Percentiles rank a stretch among this genome's conserved stretches.
These are phyloP conservation scores for Petunia hybrid DNA, from an alignment of 305 asterid species.

Conservation along the genomic window DNA sequence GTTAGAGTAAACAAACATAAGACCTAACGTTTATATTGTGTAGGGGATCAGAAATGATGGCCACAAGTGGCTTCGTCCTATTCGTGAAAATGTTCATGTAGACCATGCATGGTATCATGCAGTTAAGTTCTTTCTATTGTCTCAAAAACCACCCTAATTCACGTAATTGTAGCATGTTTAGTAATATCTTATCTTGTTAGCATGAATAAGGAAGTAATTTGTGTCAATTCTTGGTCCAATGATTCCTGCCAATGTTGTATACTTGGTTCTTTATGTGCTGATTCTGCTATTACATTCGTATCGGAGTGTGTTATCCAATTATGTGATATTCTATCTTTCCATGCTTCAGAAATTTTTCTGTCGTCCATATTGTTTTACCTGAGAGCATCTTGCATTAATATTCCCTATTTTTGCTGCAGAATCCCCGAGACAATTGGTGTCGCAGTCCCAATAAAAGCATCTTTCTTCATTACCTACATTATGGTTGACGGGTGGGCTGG, in stretches of 20 bases:
- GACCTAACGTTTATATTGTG: not conserved
- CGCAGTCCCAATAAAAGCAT: slow-evolving; percentile 93
- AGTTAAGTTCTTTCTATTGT: slow-evolving; percentile 7
- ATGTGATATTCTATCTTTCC: slow-evolving; percentile 17
- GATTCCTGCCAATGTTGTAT: not conserved
- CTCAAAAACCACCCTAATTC: slow-evolving; percentile 19
- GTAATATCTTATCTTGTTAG: not conserved
- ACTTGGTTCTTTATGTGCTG: slow-evolving; percentile 18
- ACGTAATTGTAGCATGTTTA: not conserved
- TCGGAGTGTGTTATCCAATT: slow-evolving; percentile 4
- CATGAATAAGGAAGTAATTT: not conserved
- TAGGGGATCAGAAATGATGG: not conserved
- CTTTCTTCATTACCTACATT: slow-evolving; percentile 87
- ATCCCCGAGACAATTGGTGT: slow-evolving; percentile 79
- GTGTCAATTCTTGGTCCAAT: not conserved
- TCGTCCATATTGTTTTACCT: not conserved
- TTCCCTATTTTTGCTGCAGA: slow-evolving; percentile 50
- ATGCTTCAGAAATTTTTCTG: not conserved
- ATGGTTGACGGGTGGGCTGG: slow-evolving; percentile 99
- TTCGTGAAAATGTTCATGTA: not conserved
- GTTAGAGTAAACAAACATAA: not conserved
- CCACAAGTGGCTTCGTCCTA: not conserved
- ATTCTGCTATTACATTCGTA: not conserved
- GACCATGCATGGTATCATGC: not conserved
- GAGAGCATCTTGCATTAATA: not conserved